These are phyloP conservation scores for Globisporangium middletonii DNA, from an alignment of 352 stramenopile species.

Conservation along the genomic window DNA sequence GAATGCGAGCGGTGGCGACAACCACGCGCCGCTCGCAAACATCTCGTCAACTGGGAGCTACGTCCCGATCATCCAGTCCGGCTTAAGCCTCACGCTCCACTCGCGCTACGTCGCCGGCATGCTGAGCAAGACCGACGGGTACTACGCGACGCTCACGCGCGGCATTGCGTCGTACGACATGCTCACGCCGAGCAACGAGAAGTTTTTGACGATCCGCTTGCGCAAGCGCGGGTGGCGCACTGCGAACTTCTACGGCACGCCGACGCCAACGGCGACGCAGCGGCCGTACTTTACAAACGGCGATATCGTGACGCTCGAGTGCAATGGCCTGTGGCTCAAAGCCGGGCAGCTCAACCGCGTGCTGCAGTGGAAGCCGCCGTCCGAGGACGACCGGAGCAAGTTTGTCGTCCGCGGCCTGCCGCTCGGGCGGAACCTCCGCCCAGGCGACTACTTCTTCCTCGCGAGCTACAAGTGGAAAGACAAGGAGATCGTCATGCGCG, in stretches of 20 bases:
- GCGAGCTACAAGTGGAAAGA: conserved; percentile 85
- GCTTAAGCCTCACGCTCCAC: conserved; percentile 72
- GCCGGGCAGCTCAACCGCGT: conserved; percentile 72
- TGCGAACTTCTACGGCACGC: conserved; percentile 22
- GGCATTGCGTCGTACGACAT: conserved; percentile 74
- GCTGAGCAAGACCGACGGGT: conserved; percentile 83
- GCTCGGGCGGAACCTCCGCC: conserved; percentile 60
- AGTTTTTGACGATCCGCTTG: conserved; percentile 74
- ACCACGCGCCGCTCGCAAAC: conserved; percentile 7
- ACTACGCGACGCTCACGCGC: conserved; percentile 75
- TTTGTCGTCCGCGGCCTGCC: conserved; percentile 81
- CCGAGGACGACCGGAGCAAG: conserved; percentile 81
- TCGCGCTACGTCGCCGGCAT: conserved; percentile 58
- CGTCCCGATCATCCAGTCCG: conserved; percentile 60
- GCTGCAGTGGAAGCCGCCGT: conserved; percentile 81
- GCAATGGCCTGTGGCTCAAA: conserved; percentile 81
- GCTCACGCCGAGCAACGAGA: conserved; percentile 79
- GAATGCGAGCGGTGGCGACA: neutral
- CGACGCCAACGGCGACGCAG: conserved; percentile 27
- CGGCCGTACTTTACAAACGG: conserved; percentile 76
- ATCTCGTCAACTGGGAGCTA: conserved; percentile 10
- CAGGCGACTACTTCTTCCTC: conserved; percentile 85
- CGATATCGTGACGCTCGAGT: conserved; percentile 84
- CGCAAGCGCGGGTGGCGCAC: conserved; percentile 71
- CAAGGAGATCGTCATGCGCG: conserved; percentile 78